A percentile compares a stretch with the other conserved stretches of the same genome.
These are phyloP conservation scores for Salpingoeca rosetta DNA, from an alignment of 78 protist genomes.

Conservation along the genomic window DNA sequence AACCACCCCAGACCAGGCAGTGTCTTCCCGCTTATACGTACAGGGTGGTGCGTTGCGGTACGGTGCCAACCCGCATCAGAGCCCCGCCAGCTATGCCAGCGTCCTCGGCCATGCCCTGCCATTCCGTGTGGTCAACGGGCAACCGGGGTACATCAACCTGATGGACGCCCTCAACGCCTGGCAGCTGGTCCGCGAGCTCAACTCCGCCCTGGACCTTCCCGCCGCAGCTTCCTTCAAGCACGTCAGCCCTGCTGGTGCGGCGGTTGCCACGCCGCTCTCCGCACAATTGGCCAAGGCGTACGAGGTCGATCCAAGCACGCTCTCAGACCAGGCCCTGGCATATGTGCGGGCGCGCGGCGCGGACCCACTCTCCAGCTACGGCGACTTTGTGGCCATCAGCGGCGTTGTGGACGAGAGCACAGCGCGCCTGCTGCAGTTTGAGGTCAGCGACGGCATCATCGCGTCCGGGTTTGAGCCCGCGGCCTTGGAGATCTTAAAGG, in stretches of 20 bases:
- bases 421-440: conserved; percentile 49
- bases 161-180: conserved; percentile 67
- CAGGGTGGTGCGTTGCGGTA: conserved; percentile 23
- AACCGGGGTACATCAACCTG: conserved; percentile 72
- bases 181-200: conserved; percentile 44
- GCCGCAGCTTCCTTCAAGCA: conserved; percentile 88
- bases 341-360: conserved; percentile 71
- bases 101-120: conserved; percentile 20
- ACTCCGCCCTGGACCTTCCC: conserved; percentile 35
- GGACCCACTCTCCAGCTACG: conserved; percentile 24
- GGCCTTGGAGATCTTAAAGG: conserved; percentile 54
- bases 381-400: conserved; percentile 60
- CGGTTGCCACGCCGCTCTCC: conserved; percentile 32
- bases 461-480: conserved; percentile 54
- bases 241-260: conserved; percentile 66
- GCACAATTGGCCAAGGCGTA: conserved; percentile 28
- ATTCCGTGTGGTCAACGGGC: conserved; percentile 38
- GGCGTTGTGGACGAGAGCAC: conserved; percentile 53
- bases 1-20: neutral
- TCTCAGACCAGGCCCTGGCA: conserved; percentile 44
- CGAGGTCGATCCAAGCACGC: conserved; percentile 30
- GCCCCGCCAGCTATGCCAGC: conserved; percentile 25
- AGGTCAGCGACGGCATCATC: conserved; percentile 64
- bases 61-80: conserved; percentile 55
- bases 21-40: neutral